Evolutionary conservation across 805 yeast species (phyloP).

Genomic region (Kuraishia cidri): DNA sequence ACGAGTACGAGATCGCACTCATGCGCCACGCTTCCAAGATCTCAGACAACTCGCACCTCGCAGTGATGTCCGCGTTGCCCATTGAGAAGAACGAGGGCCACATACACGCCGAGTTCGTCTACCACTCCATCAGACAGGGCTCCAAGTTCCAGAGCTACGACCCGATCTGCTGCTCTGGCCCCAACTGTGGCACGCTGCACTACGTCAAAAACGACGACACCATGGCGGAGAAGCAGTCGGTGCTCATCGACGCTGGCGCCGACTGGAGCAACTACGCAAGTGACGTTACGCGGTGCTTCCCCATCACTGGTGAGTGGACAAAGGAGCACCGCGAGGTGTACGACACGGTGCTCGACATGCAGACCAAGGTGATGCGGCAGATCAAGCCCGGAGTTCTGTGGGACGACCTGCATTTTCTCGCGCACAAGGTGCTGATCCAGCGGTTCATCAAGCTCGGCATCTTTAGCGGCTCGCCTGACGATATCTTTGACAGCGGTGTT

Average conservation of each 20-base stretch:
- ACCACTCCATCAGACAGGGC: conserved; percentile 92
- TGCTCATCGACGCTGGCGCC: conserved; percentile 93
- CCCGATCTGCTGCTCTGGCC: conserved; percentile 93
- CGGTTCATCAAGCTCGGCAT: conserved; percentile 70
- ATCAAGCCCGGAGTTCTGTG: conserved; percentile 79
- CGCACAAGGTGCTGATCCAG: conserved; percentile 71
- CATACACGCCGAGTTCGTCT: conserved; percentile 90
- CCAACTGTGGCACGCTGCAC: conserved; percentile 85
- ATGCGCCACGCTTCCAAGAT: conserved; percentile 77
- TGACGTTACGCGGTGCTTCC: conserved; percentile 95
- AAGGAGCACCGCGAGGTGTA: conserved; percentile 81
- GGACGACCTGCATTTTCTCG: conserved; percentile 76
- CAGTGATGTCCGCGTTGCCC: conserved; percentile 89
- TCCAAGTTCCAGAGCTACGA: conserved; percentile 85
- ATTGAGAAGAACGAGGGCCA: conserved; percentile 85
- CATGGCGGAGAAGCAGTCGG: conserved; percentile 47
- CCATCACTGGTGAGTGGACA: conserved; percentile 84
- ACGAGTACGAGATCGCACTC: conserved; percentile 66
- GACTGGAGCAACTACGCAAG: conserved; percentile 92
- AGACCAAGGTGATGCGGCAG: conserved; percentile 53
- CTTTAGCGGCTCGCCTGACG: conserved; percentile 48
- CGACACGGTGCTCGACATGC: conserved; percentile 78
- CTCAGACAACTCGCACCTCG: conserved; percentile 81
- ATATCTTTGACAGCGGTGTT: conserved; percentile 60
- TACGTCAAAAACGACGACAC: conserved; percentile 75